phyloP scores from a whole-genome alignment of 139 green algal species.

The Chlamydomonas applanata region DNA sequence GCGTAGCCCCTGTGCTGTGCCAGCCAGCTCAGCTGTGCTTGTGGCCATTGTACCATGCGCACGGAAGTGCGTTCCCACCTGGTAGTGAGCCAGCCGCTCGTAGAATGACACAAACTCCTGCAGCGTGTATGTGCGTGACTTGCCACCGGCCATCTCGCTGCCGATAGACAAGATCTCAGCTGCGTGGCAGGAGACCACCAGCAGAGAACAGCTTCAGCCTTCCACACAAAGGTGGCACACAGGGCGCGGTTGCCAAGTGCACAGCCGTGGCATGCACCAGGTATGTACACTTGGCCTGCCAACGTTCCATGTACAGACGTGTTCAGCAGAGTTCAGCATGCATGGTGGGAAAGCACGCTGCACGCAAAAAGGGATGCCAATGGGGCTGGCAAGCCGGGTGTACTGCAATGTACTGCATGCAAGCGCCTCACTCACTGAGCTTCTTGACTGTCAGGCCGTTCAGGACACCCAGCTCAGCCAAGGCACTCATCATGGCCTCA shows the following conservation, averaged over 20 bases:
- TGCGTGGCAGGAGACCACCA: neutral
- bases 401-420: neutral
- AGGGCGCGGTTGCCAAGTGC: neutral
- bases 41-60: neutral
- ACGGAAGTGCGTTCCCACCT: neutral
- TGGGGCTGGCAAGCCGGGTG: neutral
- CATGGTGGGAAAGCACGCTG: too few species aligned
- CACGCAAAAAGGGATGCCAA: neutral
- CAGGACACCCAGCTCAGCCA: constrained; percentile 23
- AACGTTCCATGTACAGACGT: too few species aligned
- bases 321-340: too few species aligned
- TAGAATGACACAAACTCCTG: constrained; percentile 24
- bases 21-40: neutral
- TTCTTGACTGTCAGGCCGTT: constrained; percentile 26
- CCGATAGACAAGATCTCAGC: constrained; percentile 28
- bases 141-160: neutral
- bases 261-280: too few species aligned
- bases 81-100: constrained; percentile 22
- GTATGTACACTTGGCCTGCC: too few species aligned
- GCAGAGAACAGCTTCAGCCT: neutral
- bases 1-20: too few species aligned
- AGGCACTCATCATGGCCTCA: constrained; percentile 12
- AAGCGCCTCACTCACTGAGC: constrained; percentile 15
- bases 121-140: constrained; percentile 16
- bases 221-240: neutral